Conservation (phyloP, 2,329 filamentous ascomycete species). For the Penicillium hordei region DNA sequence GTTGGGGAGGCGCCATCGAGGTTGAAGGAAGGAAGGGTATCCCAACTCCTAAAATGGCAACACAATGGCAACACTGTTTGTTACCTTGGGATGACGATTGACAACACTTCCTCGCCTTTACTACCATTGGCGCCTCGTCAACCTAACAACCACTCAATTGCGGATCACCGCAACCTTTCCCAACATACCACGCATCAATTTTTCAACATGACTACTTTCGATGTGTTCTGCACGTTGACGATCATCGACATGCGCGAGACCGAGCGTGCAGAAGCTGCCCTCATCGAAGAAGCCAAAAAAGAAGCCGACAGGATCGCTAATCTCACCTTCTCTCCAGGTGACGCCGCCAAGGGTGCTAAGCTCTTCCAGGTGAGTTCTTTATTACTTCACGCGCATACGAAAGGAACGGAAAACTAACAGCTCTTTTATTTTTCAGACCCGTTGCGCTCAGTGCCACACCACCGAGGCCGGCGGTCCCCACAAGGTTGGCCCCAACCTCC, state of each 20-base stretch:
- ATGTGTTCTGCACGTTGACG: conserved; percentile 25
- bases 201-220: conserved; percentile 28
- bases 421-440: conserved; percentile 58
- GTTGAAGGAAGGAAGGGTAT: background rate
- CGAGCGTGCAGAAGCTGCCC: conserved; percentile 17
- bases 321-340: conserved; percentile 58
- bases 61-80: background rate
- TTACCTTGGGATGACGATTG: background rate
- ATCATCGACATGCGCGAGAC: conserved; percentile 27
- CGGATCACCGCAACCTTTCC: background rate
- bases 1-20: background rate
- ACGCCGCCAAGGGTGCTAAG: conserved; percentile 93
- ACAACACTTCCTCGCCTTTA: background rate
- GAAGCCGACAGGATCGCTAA: conserved; percentile 27
- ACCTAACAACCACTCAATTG: conserved; percentile 4
- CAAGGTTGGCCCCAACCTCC: conserved; percentile 96
- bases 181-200: background rate
- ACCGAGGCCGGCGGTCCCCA: conserved; percentile 85
- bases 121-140: background rate
- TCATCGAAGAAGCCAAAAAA: background rate
- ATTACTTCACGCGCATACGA: background rate
- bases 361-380: conserved; percentile 75
- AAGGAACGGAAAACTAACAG: conserved; percentile 9
- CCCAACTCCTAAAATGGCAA: background rate
- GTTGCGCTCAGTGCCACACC: conserved; percentile 98